Conservation (phyloP, 2,329 filamentous ascomycete genomes). For the Camptophora hylomeconis region DNA sequence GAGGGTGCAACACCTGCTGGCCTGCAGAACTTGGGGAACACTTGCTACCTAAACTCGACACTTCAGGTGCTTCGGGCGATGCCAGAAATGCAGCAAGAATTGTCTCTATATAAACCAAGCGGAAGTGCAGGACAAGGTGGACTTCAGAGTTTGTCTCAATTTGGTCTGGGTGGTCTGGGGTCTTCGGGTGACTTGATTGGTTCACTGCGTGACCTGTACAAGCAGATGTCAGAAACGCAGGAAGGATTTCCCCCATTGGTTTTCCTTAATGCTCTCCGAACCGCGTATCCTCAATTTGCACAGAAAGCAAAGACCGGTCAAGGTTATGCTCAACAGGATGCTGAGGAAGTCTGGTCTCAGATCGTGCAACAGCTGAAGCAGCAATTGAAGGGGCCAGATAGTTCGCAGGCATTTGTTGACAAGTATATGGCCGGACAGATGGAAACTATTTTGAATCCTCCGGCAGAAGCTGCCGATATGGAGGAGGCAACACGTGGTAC, state of each 20-base stretch:
- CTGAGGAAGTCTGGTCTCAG: slow-evolving; percentile 96
- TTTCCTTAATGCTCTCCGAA: slow-evolving; percentile 70
- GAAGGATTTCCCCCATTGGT: slow-evolving; percentile 70
- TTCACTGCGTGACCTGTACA: slow-evolving; percentile 71
- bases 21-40: slow-evolving; percentile 86
- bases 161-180: slow-evolving; percentile 45
- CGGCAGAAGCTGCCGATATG: slow-evolving; percentile 57
- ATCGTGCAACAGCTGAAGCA: slow-evolving; percentile 72
- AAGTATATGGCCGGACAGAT: slow-evolving; percentile 81
- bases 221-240: slow-evolving; percentile 79
- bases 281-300: slow-evolving; percentile 80
- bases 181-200: slow-evolving; percentile 58
- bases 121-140: slow-evolving; percentile 18
- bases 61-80: slow-evolving; percentile 82
- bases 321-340: slow-evolving; percentile 94
- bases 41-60: slow-evolving; percentile 95
- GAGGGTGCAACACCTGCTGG: slow-evolving; percentile 79
- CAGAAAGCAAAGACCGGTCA: slow-evolving; percentile 71
- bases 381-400: slow-evolving; percentile 48
- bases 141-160: slow-evolving; percentile 35
- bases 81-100: slow-evolving; percentile 74
- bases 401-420: slow-evolving; percentile 64
- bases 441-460: slow-evolving; percentile 63
- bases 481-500: slow-evolving; percentile 55
- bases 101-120: slow-evolving; percentile 47